phyloP scores from a whole-genome alignment of 192 early-diverging fungal species.

The Phlyctochytrium arcticum region DNA sequence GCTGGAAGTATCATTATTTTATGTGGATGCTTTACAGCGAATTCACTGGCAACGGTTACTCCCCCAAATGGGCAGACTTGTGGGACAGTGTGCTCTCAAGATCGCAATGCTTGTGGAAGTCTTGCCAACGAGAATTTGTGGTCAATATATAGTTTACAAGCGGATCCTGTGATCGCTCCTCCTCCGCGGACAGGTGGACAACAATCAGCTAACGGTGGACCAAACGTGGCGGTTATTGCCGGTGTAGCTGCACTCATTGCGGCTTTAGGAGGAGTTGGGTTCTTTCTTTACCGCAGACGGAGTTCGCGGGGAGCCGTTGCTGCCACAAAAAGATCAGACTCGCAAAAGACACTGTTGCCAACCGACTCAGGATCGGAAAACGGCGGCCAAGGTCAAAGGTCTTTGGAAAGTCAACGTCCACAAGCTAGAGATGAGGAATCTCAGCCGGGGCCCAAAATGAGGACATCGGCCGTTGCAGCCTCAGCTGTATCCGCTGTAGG shows the following conservation, averaged over 20 bases:
- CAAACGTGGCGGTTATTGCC: neutral
- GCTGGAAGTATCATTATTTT: neutral
- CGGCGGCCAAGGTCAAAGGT: neutral
- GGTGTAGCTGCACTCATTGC: neutral
- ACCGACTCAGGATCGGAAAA: neutral
- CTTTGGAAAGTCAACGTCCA: neutral
- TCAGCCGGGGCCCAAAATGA: neutral
- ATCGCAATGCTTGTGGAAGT: neutral
- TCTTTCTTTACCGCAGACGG: neutral
- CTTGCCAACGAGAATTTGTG: neutral
- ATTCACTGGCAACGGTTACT: neutral
- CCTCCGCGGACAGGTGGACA: neutral
- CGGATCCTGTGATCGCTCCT: neutral
- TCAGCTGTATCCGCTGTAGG: too few relatives aligned
- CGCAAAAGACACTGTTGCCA: neutral
- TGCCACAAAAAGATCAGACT: too few relatives aligned
- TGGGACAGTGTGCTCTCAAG: neutral
- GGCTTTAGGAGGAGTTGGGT: neutral
- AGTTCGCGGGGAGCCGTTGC: too few relatives aligned
- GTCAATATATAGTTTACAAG: neutral
- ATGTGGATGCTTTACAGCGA: neutral
- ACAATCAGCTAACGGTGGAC: neutral
- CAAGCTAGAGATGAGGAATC: neutral
- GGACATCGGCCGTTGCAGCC: neutral
- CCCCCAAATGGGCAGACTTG: neutral